phyloP scores from a whole-genome alignment of 2,329 filamentous ascomycete genomes.

The Herpomyces periplanetae region DNA sequence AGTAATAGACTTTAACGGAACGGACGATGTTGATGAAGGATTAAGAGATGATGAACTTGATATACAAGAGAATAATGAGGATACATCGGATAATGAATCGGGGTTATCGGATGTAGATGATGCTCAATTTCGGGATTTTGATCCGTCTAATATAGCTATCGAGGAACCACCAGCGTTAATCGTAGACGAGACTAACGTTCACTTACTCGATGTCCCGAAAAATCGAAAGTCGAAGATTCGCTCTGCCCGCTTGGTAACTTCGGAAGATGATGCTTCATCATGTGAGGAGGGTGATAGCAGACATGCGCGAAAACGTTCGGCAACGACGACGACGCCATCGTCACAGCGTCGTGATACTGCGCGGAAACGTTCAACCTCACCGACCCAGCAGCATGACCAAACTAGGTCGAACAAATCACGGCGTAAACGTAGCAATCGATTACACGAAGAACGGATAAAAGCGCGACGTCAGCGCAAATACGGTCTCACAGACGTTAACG shows the following conservation, averaged over 20 bases:
- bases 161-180: slow-evolving; percentile 17
- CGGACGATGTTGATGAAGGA: slow-evolving; percentile 5
- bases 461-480: too few species aligned
- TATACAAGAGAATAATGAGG: slow-evolving; percentile 8
- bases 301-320: slow-evolving; percentile 21
- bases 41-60: slow-evolving; percentile 6
- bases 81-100: slow-evolving; percentile 18
- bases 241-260: too few species aligned
- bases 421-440: too few species aligned
- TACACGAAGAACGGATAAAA: too few species aligned
- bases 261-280: slow-evolving; percentile 26
- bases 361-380: too few species aligned
- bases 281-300: slow-evolving; percentile 16
- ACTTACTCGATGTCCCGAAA: slow-evolving; percentile 16
- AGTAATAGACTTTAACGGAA: too few species aligned
- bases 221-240: slow-evolving; percentile 17
- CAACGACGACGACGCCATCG: slow-evolving; percentile 13
- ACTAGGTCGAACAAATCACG: too few species aligned
- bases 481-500: too few species aligned
- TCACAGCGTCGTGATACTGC: too few species aligned
- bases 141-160: slow-evolving; percentile 18
- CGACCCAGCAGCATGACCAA: too few species aligned
- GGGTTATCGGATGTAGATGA: slow-evolving; percentile 21
- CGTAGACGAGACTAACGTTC: slow-evolving; percentile 20
- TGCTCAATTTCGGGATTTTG: slow-evolving; percentile 21